Evolutionary conservation across 371 early-diverging fungal species (phyloP).

Genomic region (Spiromyces aspiralis): DNA sequence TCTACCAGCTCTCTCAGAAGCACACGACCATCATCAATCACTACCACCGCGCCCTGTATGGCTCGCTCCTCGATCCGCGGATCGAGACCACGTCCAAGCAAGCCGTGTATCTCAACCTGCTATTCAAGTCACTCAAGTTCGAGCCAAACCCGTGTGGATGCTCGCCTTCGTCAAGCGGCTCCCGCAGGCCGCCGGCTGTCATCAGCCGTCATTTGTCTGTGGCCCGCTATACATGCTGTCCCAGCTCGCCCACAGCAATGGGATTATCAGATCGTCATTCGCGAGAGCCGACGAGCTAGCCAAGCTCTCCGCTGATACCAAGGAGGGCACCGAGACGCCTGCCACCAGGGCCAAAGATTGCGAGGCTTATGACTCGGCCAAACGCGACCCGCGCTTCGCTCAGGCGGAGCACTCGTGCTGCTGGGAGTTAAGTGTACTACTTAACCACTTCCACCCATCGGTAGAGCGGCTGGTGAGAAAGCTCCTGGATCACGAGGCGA

Average conservation of each 20-base stretch:
- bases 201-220: slow-evolving; percentile 67
- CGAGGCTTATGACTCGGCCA: slow-evolving; percentile 78
- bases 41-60: slow-evolving; percentile 80
- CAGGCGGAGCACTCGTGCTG: slow-evolving; percentile 65
- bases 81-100: slow-evolving; percentile 67
- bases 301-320: slow-evolving; percentile 3
- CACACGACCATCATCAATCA: slow-evolving; percentile 42
- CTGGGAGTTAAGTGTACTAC: slow-evolving; percentile 77
- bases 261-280: slow-evolving; percentile 3
- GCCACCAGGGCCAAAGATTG: too few species aligned
- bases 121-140: slow-evolving; percentile 65
- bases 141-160: slow-evolving; percentile 52
- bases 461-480: slow-evolving; percentile 59
- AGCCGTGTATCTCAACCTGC: slow-evolving; percentile 79
- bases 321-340: too few species aligned
- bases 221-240: slow-evolving; percentile 69
- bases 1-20: slow-evolving; percentile 51
- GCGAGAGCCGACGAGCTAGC: slow-evolving; percentile 46
- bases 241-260: slow-evolving; percentile 36
- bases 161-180: slow-evolving; percentile 80
- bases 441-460: slow-evolving; percentile 82
- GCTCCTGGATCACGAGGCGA: slow-evolving; percentile 48
- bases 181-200: slow-evolving; percentile 57
- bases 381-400: slow-evolving; percentile 75
- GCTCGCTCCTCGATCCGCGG: slow-evolving; percentile 69